These are phyloP conservation scores for Onygenales sp. DNA, from an alignment of 2,329 filamentous ascomycete species.

Conservation along the genomic window DNA sequence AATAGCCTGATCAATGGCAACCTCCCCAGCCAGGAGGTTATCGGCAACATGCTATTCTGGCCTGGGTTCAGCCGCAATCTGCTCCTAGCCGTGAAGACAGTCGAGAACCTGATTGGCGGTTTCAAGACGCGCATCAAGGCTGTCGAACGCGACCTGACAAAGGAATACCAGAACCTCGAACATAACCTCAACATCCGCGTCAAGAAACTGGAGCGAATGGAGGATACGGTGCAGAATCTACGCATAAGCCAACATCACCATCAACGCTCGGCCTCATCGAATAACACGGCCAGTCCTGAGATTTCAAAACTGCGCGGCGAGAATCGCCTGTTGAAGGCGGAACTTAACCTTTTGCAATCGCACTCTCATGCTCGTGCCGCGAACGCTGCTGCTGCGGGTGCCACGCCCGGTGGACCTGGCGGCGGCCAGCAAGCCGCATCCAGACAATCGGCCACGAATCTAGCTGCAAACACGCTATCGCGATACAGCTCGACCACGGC, in stretches of 20 bases:
- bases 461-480: conserved; percentile 39
- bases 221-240: conserved; percentile 63
- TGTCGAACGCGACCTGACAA: conserved; percentile 83
- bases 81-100: conserved; percentile 72
- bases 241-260: conserved; percentile 25
- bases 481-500: conserved; percentile 41
- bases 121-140: conserved; percentile 72
- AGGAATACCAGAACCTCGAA: conserved; percentile 82
- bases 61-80: conserved; percentile 87
- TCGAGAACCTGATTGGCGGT: conserved; percentile 67
- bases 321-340: conserved; percentile 51
- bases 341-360: conserved; percentile 59
- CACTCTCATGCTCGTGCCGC: conserved; percentile 48
- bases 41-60: conserved; percentile 65
- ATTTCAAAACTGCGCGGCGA: conserved; percentile 50
- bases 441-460: conserved; percentile 18
- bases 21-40: conserved; percentile 73
- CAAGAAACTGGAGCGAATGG: conserved; percentile 80
- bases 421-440: conserved; percentile 14
- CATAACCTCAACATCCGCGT: conserved; percentile 66
- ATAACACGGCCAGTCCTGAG: conserved; percentile 39
- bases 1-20: conserved; percentile 85
- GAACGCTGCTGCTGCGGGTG: conserved; percentile 30
- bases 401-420: conserved; percentile 17
- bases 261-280: conserved; percentile 19